Evolutionary conservation across 192 early-diverging fungal species (phyloP), one percentile per base, ranked within the genome.

Genomic region (Umbelopsis ramanniana): DNA sequence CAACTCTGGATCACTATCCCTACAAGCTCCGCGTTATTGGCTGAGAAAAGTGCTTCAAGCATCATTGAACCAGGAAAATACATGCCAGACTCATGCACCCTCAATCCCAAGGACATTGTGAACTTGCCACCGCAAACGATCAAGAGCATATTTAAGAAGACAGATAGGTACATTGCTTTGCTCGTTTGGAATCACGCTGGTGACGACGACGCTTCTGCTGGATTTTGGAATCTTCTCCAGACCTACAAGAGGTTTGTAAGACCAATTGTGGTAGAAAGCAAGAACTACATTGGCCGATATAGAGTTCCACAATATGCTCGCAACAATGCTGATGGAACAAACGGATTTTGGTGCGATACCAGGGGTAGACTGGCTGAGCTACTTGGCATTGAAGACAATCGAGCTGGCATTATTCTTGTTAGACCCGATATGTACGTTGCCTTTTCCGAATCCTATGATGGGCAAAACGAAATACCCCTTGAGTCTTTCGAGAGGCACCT

Each of bases 361-460:
- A 17, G 17, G 33, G 15, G 29, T 29, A 33, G 37, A 19, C 33
- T 37, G 37, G 33, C 29, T 12, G 24, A 63, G 11, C 15, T 37
- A 37, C 33, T 63, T 37, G 12, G 57, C 17, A 37, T 63, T 37
- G 24, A 29, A 63, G 57, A 63, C 11, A 35, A 37, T 29, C 57
- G 35, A 7, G 57, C 57, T 5, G 57, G 57, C 33, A 63, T 63
- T 2, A 63, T 63, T 37, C 29, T 63, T 6, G 14, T 63, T 19
- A 63, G 57, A 35, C 57, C 57, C 10, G 57, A 63, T n/a, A 63
- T 63, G 57, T 63, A 63, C 35, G 29, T 63, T 6, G 33, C 57
- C 4, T 63, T 63, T 37, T 63, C 57, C 6, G 57, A 29, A 4
- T 29, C 24, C 1, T 63, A 63, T 15, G 26, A 63, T 37, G 33